Conservation (phyloP, 352 stramenopile species). For the Saprolegnia diclina region DNA sequence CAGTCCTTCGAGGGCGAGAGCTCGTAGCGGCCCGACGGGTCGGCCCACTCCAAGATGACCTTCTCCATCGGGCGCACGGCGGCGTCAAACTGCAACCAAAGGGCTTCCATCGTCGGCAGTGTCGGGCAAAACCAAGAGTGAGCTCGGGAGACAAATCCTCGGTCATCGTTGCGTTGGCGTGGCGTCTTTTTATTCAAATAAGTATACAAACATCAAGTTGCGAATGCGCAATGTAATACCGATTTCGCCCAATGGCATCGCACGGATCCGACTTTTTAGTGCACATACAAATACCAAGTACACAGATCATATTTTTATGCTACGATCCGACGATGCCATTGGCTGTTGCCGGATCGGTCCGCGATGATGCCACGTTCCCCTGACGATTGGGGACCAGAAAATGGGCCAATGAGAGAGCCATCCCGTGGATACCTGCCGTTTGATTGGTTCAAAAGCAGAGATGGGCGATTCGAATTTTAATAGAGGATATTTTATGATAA, state of each 20-base stretch:
- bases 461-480: neutral
- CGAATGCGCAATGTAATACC: neutral
- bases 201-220: neutral
- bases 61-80: conserved; percentile 48
- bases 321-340: neutral
- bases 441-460: neutral
- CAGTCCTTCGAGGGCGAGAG: conserved; percentile 54
- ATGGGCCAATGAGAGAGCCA: neutral
- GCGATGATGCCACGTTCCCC: neutral
- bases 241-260: neutral
- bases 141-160: conserved; percentile 7
- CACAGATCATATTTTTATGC: neutral
- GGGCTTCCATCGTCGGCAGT: conserved; percentile 7
- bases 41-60: conserved; percentile 48
- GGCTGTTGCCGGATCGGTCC: neutral
- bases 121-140: conserved; percentile 1
- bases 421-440: too few relatives aligned
- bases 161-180: neutral
- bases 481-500: neutral
- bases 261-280: neutral
- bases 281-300: neutral
- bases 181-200: neutral
- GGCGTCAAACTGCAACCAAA: conserved; percentile 55
- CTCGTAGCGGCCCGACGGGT: conserved; percentile 56
- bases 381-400: neutral